Percentiles rank a stretch among this genome's conserved stretches.
Evolutionary conservation across 192 early-diverging fungal species (phyloP).

Genomic region (Coemansia sp.): DNA sequence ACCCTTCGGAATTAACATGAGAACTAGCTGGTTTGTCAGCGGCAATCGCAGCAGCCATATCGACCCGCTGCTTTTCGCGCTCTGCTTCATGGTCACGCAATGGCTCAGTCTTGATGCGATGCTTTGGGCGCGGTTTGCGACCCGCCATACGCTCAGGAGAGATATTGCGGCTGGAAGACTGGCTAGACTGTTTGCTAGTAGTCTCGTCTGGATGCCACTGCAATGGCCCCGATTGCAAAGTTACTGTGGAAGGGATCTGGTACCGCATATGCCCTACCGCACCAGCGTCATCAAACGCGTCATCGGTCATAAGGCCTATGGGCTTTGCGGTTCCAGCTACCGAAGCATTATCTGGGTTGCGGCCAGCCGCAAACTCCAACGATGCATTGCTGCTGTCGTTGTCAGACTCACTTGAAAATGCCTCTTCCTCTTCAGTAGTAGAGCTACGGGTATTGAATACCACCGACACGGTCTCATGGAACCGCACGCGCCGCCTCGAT

Average conservation of each 20-base stretch:
- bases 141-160: constrained; percentile 29
- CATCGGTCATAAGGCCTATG: constrained; percentile 13
- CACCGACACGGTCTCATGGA: constrained; percentile 50
- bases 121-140: constrained; percentile 22
- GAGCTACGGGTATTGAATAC: constrained; percentile 40
- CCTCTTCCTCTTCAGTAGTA: constrained; percentile 15
- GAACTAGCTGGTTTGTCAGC: no score
- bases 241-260: constrained; percentile 18
- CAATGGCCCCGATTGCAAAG: background rate
- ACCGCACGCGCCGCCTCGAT: constrained; percentile 46
- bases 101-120: constrained; percentile 47
- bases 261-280: constrained; percentile 24
- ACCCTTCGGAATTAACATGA: no score
- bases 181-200: constrained; percentile 20
- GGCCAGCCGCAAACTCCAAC: background rate
- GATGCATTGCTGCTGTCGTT: constrained; percentile 49
- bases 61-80: constrained; percentile 28
- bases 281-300: constrained; percentile 37
- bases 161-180: constrained; percentile 26
- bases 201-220: constrained; percentile 12
- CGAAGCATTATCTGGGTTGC: background rate
- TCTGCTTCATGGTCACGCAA: constrained; percentile 53
- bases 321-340: background rate
- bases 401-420: constrained; percentile 29
- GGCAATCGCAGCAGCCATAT: background rate